Conservation (phyloP, 139 green algal genomes). For the Asterochloris sp. region DNA sequence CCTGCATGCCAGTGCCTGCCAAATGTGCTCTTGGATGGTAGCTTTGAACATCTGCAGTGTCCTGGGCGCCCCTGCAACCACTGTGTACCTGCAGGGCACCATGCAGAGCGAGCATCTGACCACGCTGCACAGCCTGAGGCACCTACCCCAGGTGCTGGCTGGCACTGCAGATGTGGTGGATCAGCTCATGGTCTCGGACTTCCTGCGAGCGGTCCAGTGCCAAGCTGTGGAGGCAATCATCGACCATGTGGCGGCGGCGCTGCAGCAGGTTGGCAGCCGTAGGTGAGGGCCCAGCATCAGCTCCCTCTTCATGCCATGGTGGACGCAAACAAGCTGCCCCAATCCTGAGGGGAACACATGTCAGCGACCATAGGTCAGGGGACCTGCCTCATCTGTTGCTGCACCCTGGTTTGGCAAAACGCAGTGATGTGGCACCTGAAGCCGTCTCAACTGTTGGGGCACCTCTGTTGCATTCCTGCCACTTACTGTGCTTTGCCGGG, state of each 20-base stretch:
- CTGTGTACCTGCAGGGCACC: conserved; percentile 18
- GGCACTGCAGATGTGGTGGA: conserved; percentile 44
- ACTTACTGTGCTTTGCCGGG: background rate
- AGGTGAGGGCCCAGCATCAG: no score
- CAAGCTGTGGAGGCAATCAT: background rate
- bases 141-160: conserved; percentile 38
- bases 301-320: no score
- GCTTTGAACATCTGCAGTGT: background rate
- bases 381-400: no score
- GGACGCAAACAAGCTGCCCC: no score
- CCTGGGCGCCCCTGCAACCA: conserved; percentile 13
- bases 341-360: no score
- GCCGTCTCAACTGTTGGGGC: no score
- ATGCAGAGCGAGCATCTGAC: background rate
- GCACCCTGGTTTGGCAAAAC: no score
- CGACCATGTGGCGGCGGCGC: background rate
- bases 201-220: conserved; percentile 15
- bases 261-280: background rate
- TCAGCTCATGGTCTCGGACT: conserved; percentile 34
- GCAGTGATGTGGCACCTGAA: no score
- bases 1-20: background rate
- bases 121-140: conserved; percentile 11
- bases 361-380: no score
- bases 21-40: background rate
- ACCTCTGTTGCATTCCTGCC: background rate